Evolutionary conservation across 2,329 filamentous ascomycete species (phyloP), one percentile per base, ranked within the genome.

Genomic region (Alternaria burnsii): DNA sequence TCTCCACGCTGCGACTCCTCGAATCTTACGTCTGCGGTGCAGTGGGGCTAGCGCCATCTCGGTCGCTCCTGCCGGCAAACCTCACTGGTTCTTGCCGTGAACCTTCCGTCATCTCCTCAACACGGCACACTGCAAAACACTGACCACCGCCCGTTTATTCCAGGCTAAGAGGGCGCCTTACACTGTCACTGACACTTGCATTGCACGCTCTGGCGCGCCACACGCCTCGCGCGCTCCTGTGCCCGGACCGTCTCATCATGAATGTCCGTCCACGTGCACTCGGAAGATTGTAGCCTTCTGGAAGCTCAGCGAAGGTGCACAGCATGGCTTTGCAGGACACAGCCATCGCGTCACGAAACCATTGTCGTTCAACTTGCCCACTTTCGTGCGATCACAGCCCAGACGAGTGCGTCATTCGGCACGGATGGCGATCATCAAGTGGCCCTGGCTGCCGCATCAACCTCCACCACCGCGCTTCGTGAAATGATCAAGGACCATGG

Each of bases 321-420:
- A 11, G 48, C 57, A 62, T 61, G 50, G 24, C 61, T 50, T 40
- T 61, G 60, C 63, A 59, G 58, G 55, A 53, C 58, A 38, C 58
- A 46, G 61, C 44, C 53, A 50, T 68, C 71, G 73, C 63, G 30
- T 70, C 59, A 67, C 75, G 72, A 76, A 77, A 77, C 75, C 69
- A 66, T 59, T 64, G 62, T 68, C 66, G 72, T 72, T 63, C 61
- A 58, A 63, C 52, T 55, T 62, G 61, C 53, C 62, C 48, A 51
- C 57, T 52, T 60, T 61, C 41, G 59, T 52, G 55, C 41, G 47
- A 47, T 57, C 61, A 59, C 55, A 61, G 54, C 58, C 58, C 51
- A 63, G 43, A 48, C 53, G 46, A 63, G 59, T 67, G 67, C 71
- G 70, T 75, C 74, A 74, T 73, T 68, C 67, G 70, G 68, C 68